phyloP scores from a whole-genome alignment of 352 stramenopile species.

The Plasmopara viticola region DNA sequence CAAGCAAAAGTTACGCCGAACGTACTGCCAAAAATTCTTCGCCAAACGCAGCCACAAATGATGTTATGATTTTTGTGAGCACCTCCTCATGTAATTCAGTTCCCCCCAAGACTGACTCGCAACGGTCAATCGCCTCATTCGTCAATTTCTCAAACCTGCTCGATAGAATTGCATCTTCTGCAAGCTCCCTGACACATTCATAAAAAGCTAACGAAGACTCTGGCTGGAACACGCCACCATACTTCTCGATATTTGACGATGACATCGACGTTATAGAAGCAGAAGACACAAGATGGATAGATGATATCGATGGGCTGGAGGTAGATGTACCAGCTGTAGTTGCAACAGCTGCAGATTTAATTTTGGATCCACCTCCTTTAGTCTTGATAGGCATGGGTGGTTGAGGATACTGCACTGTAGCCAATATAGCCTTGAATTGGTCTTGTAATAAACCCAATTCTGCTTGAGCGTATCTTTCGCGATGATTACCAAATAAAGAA shows the following conservation, averaged over 20 bases:
- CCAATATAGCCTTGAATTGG: slow-evolving; percentile 38
- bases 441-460: slow-evolving; percentile 58
- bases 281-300: slow-evolving; percentile 22
- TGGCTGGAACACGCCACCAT: slow-evolving; percentile 18
- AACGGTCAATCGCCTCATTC: slow-evolving; percentile 41
- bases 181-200: slow-evolving; percentile 43
- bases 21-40: slow-evolving; percentile 61
- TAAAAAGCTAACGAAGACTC: slow-evolving; percentile 44
- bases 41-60: slow-evolving; percentile 47
- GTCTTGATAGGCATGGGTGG: slow-evolving; percentile 25
- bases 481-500: slow-evolving; percentile 71
- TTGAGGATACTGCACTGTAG: slow-evolving; percentile 46
- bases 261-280: slow-evolving; percentile 22
- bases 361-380: slow-evolving; percentile 22
- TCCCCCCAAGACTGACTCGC: slow-evolving; percentile 58
- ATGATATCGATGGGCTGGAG: slow-evolving; percentile 20
- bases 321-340: slow-evolving; percentile 7
- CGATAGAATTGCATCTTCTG: slow-evolving; percentile 35
- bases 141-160: slow-evolving; percentile 33
- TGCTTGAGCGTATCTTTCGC: slow-evolving; percentile 53
- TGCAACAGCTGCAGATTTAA: slow-evolving; percentile 7
- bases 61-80: slow-evolving; percentile 60
- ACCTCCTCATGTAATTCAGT: slow-evolving; percentile 62
- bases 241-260: slow-evolving; percentile 47
- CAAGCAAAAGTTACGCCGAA: background rate